phyloP scores from a whole-genome alignment of 2,329 filamentous ascomycete genomes.

The Gyromitra esculenta region DNA sequence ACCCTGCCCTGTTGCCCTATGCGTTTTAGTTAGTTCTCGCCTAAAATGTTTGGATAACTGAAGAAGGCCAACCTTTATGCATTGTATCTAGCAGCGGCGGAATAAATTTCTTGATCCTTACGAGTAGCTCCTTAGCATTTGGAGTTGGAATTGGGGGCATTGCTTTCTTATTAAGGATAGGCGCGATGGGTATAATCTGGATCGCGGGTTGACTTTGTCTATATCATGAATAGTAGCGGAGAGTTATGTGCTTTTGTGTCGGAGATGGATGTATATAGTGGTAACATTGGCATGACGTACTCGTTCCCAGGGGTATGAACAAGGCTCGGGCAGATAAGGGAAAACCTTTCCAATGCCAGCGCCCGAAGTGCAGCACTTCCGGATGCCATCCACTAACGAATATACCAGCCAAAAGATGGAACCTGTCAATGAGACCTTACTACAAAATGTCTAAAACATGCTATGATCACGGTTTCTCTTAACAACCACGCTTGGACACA shows the following conservation, averaged over 20 bases:
- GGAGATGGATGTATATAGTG: too few species aligned
- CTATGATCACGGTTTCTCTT: neutral
- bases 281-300: too few species aligned
- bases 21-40: constrained; percentile 48
- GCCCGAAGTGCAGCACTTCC: too few species aligned
- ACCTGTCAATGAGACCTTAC: too few species aligned
- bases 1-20: constrained; percentile 89
- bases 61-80: constrained; percentile 78
- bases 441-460: neutral
- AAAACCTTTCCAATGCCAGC: too few species aligned
- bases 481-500: neutral
- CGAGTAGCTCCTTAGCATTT: constrained; percentile 76
- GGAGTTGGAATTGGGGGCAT: constrained; percentile 50
- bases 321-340: too few species aligned
- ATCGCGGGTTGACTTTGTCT: too few species aligned
- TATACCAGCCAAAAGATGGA: too few species aligned
- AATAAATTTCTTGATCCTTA: constrained; percentile 86
- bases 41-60: constrained; percentile 9
- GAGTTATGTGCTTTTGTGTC: too few species aligned
- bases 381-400: too few species aligned
- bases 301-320: too few species aligned
- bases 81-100: constrained; percentile 95
- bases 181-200: neutral
- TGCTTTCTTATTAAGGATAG: neutral
- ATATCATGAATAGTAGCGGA: too few species aligned